A percentile compares a stretch with the other conserved stretches of the same genome.
Evolutionary conservation across 2,329 filamentous ascomycete genomes (phyloP).

Genomic region (Aureobasidium sp.): DNA sequence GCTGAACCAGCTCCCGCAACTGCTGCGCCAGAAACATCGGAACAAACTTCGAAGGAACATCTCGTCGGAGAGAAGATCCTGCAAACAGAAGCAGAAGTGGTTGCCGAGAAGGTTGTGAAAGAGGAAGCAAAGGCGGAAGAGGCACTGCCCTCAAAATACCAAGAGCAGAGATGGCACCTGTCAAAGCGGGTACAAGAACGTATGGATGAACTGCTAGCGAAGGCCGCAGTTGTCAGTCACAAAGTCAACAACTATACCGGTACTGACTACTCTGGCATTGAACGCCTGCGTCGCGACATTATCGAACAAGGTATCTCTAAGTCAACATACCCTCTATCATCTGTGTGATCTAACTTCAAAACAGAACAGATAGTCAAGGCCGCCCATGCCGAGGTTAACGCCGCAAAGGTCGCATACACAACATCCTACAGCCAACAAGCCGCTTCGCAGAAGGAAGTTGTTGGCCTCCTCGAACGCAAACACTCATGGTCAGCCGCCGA

Average conservation of each 20-base stretch:
- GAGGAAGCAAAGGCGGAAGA: slow-evolving; percentile 20
- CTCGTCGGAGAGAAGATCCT: not conserved
- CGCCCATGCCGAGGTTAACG: slow-evolving; percentile 57
- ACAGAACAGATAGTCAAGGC: slow-evolving; percentile 52
- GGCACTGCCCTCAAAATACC: slow-evolving; percentile 47
- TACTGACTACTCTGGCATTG: slow-evolving; percentile 77
- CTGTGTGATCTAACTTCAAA: slow-evolving; percentile 11
- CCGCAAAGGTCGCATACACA: slow-evolving; percentile 70
- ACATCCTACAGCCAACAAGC: slow-evolving; percentile 76
- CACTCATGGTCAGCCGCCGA: slow-evolving; percentile 82
- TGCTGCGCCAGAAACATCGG: not conserved
- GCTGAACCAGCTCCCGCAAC: not conserved
- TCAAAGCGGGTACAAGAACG: slow-evolving; percentile 59
- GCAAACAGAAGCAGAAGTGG: not conserved
- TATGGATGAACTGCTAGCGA: slow-evolving; percentile 85
- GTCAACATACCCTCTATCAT: not conserved
- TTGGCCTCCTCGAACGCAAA: slow-evolving; percentile 86
- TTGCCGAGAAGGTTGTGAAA: not conserved
- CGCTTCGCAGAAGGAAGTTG: slow-evolving; percentile 91
- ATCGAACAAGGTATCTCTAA: slow-evolving; percentile 49
- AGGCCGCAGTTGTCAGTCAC: slow-evolving; percentile 76
- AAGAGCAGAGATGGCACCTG: slow-evolving; percentile 48
- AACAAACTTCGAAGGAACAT: not conserved
- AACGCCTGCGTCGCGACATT: slow-evolving; percentile 75
- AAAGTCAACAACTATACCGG: slow-evolving; percentile 91